Evolutionary conservation across 371 early-diverging fungal species (phyloP).

Genomic region (Rhizopus delemar): DNA sequence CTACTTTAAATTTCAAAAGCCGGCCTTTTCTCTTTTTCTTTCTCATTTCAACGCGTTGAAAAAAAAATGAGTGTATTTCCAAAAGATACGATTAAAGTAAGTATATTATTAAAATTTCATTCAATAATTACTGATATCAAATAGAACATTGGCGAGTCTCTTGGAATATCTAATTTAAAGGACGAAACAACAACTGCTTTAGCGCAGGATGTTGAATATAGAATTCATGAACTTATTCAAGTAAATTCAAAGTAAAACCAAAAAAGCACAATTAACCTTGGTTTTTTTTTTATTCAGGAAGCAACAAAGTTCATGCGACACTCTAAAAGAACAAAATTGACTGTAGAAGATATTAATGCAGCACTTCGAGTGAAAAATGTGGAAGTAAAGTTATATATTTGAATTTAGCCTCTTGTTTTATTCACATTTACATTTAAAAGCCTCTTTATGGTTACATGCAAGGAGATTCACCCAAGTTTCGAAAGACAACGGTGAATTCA

Average conservation of each 20-base stretch:
- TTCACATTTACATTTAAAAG: conserved; percentile 29
- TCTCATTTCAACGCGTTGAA: not conserved
- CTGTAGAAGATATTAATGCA: conserved; percentile 92
- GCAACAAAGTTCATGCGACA: conserved; percentile 98
- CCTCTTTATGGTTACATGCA: conserved; percentile 96
- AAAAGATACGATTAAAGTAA: conserved; percentile 53
- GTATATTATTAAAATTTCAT: not conserved
- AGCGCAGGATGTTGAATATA: conserved; percentile 96
- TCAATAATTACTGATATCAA: not conserved
- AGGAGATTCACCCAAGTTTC: conserved; percentile 76
- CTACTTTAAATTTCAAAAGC: not conserved
- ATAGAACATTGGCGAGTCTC: conserved; percentile 86
- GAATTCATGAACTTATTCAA: conserved; percentile 95
- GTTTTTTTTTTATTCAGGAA: conserved; percentile 60
- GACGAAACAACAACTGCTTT: conserved; percentile 89
- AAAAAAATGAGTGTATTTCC: conserved; percentile 46
- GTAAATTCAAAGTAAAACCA: conserved; percentile 38
- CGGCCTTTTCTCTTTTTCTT: not conserved
- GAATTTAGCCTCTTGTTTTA: not conserved
- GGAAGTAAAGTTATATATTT: conserved; percentile 63
- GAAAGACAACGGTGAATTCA: conserved; percentile 61
- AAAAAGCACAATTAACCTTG: not conserved
- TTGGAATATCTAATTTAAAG: conserved; percentile 90
- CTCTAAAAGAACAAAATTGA: conserved; percentile 85
- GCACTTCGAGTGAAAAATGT: conserved; percentile 96